Percentiles rank a stretch among this genome's conserved stretches.
Evolutionary conservation across 225 moss, liverwort and hornwort genomes (phyloP).

Genomic region (Lunularia cruciata): DNA sequence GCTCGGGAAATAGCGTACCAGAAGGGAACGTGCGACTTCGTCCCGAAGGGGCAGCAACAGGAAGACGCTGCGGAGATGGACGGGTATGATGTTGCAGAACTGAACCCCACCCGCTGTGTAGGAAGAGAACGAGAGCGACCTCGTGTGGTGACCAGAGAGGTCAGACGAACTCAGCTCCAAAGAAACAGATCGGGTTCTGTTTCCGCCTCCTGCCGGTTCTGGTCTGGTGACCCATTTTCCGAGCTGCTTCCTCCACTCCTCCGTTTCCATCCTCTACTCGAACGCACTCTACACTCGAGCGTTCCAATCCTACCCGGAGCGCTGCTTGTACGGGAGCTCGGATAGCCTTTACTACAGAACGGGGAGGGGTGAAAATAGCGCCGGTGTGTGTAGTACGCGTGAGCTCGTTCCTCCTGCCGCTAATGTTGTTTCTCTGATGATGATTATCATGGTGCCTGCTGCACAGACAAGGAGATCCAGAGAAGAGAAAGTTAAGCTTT

Average conservation of each 20-base stretch:
- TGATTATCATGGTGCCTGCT: background rate
- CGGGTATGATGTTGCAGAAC: background rate
- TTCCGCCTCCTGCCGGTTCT: background rate
- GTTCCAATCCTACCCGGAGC: too few relatives aligned
- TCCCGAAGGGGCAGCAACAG: background rate
- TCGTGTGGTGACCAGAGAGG: background rate
- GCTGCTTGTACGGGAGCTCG: background rate
- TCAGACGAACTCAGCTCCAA: too few relatives aligned
- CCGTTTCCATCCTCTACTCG: background rate
- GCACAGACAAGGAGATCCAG: background rate
- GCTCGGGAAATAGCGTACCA: too few relatives aligned
- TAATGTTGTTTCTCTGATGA: background rate
- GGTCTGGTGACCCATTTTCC: background rate
- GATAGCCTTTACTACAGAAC: too few relatives aligned
- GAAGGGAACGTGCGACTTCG: background rate
- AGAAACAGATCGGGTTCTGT: background rate
- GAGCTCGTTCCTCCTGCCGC: background rate
- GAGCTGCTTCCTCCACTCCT: background rate
- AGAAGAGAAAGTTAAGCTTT: background rate
- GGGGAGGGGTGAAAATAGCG: background rate
- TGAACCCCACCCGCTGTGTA: background rate
- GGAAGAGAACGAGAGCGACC: background rate
- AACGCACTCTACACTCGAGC: background rate
- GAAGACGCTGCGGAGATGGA: background rate
- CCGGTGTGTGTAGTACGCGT: background rate